Evolutionary conservation across 176 grass and related monocot genomes (phyloP).

Genomic region (Hyparrhenia diplandra): DNA sequence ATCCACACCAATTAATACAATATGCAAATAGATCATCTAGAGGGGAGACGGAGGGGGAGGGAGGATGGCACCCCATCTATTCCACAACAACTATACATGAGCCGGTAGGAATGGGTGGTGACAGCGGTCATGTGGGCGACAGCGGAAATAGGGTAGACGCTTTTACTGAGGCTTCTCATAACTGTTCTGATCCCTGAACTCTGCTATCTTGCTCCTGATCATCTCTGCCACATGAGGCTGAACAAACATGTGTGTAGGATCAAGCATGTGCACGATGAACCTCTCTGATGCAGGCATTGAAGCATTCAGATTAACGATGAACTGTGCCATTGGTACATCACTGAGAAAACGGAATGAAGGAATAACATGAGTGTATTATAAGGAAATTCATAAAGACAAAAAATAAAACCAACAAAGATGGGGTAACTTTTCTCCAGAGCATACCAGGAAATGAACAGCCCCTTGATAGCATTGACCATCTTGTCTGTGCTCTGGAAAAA

Average conservation of each 20-base stretch:
- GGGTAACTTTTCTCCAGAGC: not conserved
- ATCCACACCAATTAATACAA: no score
- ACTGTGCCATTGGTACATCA: constrained; percentile 87
- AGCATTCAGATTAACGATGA: constrained; percentile 75
- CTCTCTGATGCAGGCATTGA: constrained; percentile 66
- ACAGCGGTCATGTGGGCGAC: not conserved
- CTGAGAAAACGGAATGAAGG: constrained; percentile 20
- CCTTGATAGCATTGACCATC: constrained; percentile 94
- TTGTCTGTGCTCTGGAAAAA: not conserved
- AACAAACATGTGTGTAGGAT: constrained; percentile 85
- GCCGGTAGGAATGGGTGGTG: no score
- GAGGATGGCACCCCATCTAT: no score
- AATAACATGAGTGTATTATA: not conserved
- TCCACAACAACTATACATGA: no score
- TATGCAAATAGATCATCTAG: no score
- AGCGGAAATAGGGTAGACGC: not conserved
- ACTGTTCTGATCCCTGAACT: constrained; percentile 85
- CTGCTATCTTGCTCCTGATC: constrained; percentile 66
- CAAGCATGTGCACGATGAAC: constrained; percentile 86
- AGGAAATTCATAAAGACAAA: not conserved
- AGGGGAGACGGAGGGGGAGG: no score
- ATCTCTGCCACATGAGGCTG: constrained; percentile 60
- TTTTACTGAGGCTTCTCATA: constrained; percentile 74
- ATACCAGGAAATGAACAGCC: constrained; percentile 89
- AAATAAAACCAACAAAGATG: not conserved